Evolutionary conservation across 2,329 filamentous ascomycete genomes (phyloP).

Genomic region (Colletotrichum incanum): DNA sequence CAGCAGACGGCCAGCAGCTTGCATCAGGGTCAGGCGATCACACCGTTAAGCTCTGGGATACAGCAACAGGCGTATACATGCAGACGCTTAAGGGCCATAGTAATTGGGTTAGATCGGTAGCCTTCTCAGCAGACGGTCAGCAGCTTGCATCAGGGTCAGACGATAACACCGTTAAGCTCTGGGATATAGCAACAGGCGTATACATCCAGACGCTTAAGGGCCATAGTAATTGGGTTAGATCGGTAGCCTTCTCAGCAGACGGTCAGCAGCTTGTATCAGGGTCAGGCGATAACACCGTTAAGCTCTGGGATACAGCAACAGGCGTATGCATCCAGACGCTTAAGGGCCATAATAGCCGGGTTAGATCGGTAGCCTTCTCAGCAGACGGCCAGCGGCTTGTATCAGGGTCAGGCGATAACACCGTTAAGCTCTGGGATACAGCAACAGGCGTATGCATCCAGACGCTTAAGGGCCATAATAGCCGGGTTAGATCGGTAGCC

Average conservation of each 20-base stretch:
- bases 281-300: not conserved
- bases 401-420: not conserved
- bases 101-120: slow-evolving; percentile 33
- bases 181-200: not conserved
- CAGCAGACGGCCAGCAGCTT: no score
- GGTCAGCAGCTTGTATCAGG: not conserved
- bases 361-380: not conserved
- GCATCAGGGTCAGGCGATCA: no score
- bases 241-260: not conserved
- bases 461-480: no score
- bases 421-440: no score
- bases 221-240: not conserved
- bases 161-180: slow-evolving; percentile 4
- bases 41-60: no score
- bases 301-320: not conserved
- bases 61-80: not conserved
- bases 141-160: slow-evolving; percentile 10
- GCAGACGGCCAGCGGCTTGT: not conserved
- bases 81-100: slow-evolving; percentile 37
- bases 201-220: not conserved
- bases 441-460: no score
- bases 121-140: slow-evolving; percentile 39
- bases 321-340: not conserved
- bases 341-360: not conserved
- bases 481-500: no score